Evolutionary conservation across 169 alveolate species (phyloP), one percentile per base, ranked within the genome.

Genomic region (Plasmodium ovale): DNA sequence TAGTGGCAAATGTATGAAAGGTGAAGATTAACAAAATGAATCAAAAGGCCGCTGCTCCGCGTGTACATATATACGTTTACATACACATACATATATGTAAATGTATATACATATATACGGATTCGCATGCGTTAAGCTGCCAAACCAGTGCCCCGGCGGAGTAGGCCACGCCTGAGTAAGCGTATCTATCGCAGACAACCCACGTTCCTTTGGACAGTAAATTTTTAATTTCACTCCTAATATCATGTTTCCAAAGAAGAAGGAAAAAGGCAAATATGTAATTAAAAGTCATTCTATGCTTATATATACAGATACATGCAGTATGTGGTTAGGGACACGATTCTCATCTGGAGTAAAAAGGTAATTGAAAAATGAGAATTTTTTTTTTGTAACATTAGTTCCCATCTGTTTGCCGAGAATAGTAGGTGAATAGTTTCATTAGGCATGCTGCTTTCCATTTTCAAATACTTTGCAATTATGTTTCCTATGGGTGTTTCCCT

Each of bases 381-480:
- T 12, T 19, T n/a, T n/a, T n/a, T n/a, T 25, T 74, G 73, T 53
- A 25, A 94, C 96, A 89, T 90, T 77, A 71, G 70, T 90, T 98
- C 99, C 99, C 99, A 98, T 70, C 99, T 92, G 84, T 98, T 97
- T 7, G 99, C 98, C 10, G 99, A 95, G 92, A 98, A 98, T 21
- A 98, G 93, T 51, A 97, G 90, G 87, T 98, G 99, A 47, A 96
- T 93, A 19, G 97, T 96, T 71, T 96, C 95, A 65, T 97, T 97
- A 51, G 93, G 77, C 72, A 95, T 51, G 49, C 94, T 92, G 33
- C 73, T 89, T 33, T 89, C 87, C 42, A 94, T 93, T 56, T 90
- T 71, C 58, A 97, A 94, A 92, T 96, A 97, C 31, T 92, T 93
- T 42, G 95, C 91, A 47, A 98, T 93, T 85, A 95, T 91, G 69